These are phyloP conservation scores for Xylaria sp. DNA, from an alignment of 2,329 filamentous ascomycete species.

Conservation along the genomic window DNA sequence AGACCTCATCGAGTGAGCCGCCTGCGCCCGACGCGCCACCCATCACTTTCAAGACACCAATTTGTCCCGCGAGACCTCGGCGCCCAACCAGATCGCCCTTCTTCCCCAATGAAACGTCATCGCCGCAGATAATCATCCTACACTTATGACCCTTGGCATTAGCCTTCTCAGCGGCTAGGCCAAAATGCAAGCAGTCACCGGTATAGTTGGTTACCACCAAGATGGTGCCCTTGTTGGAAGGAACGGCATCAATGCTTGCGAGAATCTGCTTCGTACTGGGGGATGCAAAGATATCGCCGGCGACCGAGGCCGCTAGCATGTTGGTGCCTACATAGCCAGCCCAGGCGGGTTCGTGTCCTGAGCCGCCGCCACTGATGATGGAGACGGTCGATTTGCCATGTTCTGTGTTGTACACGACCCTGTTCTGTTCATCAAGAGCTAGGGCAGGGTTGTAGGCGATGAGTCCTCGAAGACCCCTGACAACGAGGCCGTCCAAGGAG, in stretches of 20 bases:
- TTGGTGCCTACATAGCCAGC: slow-evolving; percentile 58
- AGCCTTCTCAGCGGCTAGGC: slow-evolving; percentile 54
- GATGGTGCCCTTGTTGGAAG: slow-evolving; percentile 51
- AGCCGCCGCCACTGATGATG: slow-evolving; percentile 51
- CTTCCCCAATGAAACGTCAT: slow-evolving; percentile 59
- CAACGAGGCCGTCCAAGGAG: slow-evolving; percentile 48
- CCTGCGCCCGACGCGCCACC: slow-evolving; percentile 46
- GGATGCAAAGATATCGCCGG: slow-evolving; percentile 59
- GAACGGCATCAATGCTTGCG: slow-evolving; percentile 50
- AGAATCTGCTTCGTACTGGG: slow-evolving; percentile 60
- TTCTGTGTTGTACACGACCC: slow-evolving; percentile 46
- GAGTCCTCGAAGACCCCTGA: slow-evolving; percentile 46
- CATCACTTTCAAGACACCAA: slow-evolving; percentile 54
- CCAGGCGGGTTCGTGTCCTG: slow-evolving; percentile 58
- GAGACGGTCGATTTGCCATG: slow-evolving; percentile 42
- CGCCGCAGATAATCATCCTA: slow-evolving; percentile 56
- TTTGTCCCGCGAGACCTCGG: slow-evolving; percentile 56
- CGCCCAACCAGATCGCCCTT: slow-evolving; percentile 54
- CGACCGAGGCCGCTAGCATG: slow-evolving; percentile 56
- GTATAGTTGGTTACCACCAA: slow-evolving; percentile 62
- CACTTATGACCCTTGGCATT: slow-evolving; percentile 49
- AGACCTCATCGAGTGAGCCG: slow-evolving; percentile 44
- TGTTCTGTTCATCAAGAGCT: slow-evolving; percentile 45
- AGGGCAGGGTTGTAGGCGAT: slow-evolving; percentile 50
- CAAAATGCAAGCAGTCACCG: slow-evolving; percentile 58